These are phyloP conservation scores for Alternaria sp. DNA, from an alignment of 2,329 filamentous ascomycete genomes.

Conservation along the genomic window DNA sequence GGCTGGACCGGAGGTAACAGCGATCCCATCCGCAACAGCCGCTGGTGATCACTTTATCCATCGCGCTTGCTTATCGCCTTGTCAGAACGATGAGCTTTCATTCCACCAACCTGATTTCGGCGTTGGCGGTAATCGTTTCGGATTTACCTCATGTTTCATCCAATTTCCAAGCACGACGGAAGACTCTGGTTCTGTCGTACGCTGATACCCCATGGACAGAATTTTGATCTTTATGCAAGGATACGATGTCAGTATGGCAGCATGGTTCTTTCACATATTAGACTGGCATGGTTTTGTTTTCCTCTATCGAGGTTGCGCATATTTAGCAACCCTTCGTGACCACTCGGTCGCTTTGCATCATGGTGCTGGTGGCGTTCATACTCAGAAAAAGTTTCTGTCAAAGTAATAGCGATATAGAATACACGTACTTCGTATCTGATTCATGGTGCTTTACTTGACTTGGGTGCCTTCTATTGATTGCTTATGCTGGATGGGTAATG, in stretches of 20 bases:
- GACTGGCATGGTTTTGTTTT: conserved; percentile 39
- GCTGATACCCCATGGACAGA: conserved; percentile 45
- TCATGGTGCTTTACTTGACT: background rate
- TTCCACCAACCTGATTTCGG: conserved; percentile 23
- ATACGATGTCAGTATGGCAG: conserved; percentile 13
- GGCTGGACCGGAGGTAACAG: conserved; percentile 52
- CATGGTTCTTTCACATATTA: conserved; percentile 30
- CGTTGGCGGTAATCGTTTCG: conserved; percentile 29
- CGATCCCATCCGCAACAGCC: conserved; percentile 52
- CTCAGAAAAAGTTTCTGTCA: conserved; percentile 37
- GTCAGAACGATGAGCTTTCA: conserved; percentile 19
- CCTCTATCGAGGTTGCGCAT: conserved; percentile 19
- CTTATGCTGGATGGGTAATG: background rate
- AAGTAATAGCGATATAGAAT: conserved; percentile 41
- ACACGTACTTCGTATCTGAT: conserved; percentile 17
- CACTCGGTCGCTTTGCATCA: conserved; percentile 31
- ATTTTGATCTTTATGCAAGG: conserved; percentile 26
- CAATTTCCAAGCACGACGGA: conserved; percentile 11
- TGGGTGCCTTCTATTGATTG: background rate
- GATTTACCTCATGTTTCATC: conserved; percentile 22
- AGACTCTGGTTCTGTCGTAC: conserved; percentile 30
- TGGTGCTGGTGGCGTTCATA: conserved; percentile 37
- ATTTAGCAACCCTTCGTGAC: conserved; percentile 12
- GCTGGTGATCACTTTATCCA: conserved; percentile 45
- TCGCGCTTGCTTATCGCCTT: conserved; percentile 11